These are phyloP conservation scores for Trichoderma semiorbis DNA, from an alignment of 2,329 filamentous ascomycete genomes.

Conservation along the genomic window DNA sequence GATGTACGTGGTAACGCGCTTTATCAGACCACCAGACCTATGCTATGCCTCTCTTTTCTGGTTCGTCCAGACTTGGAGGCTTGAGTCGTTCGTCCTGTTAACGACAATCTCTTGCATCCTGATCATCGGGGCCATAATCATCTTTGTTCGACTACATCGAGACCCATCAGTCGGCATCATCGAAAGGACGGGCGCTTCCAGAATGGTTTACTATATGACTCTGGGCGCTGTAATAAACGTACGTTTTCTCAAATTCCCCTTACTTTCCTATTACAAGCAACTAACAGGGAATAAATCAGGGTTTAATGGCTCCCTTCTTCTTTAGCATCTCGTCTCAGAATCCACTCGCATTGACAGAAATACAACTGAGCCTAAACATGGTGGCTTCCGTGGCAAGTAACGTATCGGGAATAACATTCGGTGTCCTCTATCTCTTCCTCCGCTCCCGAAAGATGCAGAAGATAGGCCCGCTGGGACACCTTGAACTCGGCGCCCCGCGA, in stretches of 20 bases:
- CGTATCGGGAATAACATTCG: conserved; percentile 61
- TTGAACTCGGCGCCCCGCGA: conserved; percentile 45
- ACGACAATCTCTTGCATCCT: conserved; percentile 49
- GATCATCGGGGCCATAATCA: conserved; percentile 47
- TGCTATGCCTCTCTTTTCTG: conserved; percentile 68
- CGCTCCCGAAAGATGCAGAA: conserved; percentile 59
- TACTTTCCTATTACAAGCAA: background rate
- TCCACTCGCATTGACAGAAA: conserved; percentile 34
- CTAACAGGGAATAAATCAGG: conserved; percentile 33
- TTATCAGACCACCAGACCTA: conserved; percentile 52
- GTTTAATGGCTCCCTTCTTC: conserved; percentile 62
- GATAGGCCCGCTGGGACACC: conserved; percentile 43
- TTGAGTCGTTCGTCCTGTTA: conserved; percentile 54
- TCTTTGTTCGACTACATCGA: conserved; percentile 56
- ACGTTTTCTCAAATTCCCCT: conserved; percentile 27
- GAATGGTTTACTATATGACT: conserved; percentile 66
- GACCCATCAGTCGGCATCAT: conserved; percentile 52
- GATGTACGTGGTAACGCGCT: conserved; percentile 57
- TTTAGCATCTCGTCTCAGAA: conserved; percentile 50
- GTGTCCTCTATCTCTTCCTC: conserved; percentile 64
- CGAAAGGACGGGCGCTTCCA: conserved; percentile 61
- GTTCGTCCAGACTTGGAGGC: conserved; percentile 61
- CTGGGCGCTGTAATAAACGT: conserved; percentile 57
- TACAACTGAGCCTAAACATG: conserved; percentile 50
- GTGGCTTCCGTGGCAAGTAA: conserved; percentile 64